phyloP scores from a whole-genome alignment of 306 rosid genomes.

The Quercus dentata region DNA sequence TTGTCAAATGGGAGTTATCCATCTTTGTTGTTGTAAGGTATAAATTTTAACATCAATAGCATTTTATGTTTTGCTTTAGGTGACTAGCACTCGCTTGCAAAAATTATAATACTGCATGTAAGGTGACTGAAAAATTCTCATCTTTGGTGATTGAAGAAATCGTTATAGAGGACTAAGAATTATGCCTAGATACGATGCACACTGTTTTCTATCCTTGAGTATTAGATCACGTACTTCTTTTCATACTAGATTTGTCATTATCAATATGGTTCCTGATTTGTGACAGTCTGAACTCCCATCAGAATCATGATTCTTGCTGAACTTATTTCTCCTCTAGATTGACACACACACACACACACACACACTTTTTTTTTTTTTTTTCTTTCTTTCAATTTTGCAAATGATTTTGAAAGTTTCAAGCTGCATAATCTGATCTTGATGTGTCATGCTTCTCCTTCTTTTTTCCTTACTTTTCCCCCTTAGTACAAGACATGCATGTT shows the following conservation, averaged over 20 bases:
- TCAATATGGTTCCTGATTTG: no score
- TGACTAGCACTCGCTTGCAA: no score
- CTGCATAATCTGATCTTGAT: not conserved
- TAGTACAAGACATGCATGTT: not conserved
- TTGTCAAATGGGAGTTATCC: not conserved
- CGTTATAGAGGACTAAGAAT: not conserved
- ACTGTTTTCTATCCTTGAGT: not conserved
- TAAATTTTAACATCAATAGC: not conserved
- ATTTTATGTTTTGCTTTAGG: no score
- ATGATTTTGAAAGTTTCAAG: not conserved
- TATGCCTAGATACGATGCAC: not conserved
- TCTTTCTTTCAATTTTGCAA: no score
- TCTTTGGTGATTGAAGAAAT: no score
- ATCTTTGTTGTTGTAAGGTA: not conserved
- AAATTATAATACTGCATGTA: no score
- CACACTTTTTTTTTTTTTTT: no score
- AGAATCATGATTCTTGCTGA: not conserved
- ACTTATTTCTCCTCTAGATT: not conserved
- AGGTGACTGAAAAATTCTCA: no score
- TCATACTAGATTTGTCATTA: not conserved
- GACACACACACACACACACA: no score
- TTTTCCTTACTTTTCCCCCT: no score
- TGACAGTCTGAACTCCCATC: not conserved
- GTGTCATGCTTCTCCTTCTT: no score
- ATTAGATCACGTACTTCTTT: not conserved